phyloP scores from a whole-genome alignment of 2,329 filamentous ascomycete genomes.

The Geoglossum cookeanum region DNA sequence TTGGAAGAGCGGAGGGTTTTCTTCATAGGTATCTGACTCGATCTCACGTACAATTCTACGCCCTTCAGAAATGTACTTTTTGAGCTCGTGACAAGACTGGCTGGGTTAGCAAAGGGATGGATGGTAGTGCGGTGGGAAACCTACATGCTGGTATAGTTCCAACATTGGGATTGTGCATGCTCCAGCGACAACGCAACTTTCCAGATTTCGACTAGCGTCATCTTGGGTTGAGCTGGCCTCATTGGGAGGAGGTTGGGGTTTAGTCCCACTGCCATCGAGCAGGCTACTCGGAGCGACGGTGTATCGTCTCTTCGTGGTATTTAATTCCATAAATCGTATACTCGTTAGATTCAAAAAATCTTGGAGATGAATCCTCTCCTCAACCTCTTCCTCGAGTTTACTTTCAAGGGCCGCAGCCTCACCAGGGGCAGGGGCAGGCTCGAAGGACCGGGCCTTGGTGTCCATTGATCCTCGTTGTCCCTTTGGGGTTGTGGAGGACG shows the following conservation, averaged over 20 bases:
- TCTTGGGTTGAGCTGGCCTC: background rate
- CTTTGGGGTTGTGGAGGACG: conserved; percentile 33
- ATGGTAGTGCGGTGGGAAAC: conserved; percentile 18
- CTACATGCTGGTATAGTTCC: conserved; percentile 78
- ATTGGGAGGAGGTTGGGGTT: conserved; percentile 6
- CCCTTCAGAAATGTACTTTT: conserved; percentile 90
- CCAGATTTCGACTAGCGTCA: conserved; percentile 31
- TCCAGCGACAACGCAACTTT: conserved; percentile 69
- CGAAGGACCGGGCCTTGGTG: conserved; percentile 8
- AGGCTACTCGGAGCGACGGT: conserved; percentile 45
- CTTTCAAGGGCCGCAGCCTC: conserved; percentile 14
- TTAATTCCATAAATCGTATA: conserved; percentile 96
- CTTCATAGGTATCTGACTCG: conserved; percentile 69
- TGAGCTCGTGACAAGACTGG: conserved; percentile 74
- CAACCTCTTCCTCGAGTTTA: conserved; percentile 24
- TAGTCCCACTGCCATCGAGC: conserved; percentile 24
- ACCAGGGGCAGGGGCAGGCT: background rate
- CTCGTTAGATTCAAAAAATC: conserved; percentile 91
- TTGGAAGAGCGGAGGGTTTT: conserved; percentile 78
- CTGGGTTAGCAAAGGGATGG: conserved; percentile 1
- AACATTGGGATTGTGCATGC: conserved; percentile 85
- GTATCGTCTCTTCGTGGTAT: conserved; percentile 81
- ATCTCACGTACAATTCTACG: conserved; percentile 79
- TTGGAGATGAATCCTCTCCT: conserved; percentile 51
- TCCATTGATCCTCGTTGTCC: background rate